Percentiles rank a stretch among this genome's conserved stretches.
phyloP scores from a whole-genome alignment of 768 basidiomycete species.

The Boletus vermiculosoides region DNA sequence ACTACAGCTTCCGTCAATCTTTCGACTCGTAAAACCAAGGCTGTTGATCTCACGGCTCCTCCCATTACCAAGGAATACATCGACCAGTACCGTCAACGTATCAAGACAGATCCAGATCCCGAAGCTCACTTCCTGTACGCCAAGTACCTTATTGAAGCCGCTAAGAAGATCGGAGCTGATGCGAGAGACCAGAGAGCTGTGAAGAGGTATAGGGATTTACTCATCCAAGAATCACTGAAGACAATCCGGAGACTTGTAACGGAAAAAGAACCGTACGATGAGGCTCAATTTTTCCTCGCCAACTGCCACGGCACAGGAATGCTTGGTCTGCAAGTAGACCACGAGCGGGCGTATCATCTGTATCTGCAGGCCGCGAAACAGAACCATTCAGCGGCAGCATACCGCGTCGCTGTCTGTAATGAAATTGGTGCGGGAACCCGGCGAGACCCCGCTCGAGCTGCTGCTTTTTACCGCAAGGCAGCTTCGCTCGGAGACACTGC shows the following conservation, averaged over 20 bases:
- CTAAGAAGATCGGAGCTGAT: slow-evolving; percentile 79
- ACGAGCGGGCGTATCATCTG: slow-evolving; percentile 95
- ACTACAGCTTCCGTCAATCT: slow-evolving; percentile 56
- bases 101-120: slow-evolving; percentile 97
- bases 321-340: slow-evolving; percentile 94
- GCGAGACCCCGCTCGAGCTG: slow-evolving; percentile 82
- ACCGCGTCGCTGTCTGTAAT: slow-evolving; percentile 97
- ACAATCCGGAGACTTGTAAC: slow-evolving; percentile 91
- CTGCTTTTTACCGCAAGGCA: slow-evolving; percentile 95
- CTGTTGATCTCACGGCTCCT: slow-evolving; percentile 76
- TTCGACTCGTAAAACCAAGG: slow-evolving; percentile 70
- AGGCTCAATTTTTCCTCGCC: slow-evolving; percentile 98
- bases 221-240: slow-evolving; percentile 88
- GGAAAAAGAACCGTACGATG: slow-evolving; percentile 87
- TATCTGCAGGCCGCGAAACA: slow-evolving; percentile 97
- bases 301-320: slow-evolving; percentile 96
- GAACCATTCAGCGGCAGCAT: slow-evolving; percentile 92
- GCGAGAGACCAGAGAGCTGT: slow-evolving; percentile 79
- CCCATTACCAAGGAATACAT: slow-evolving; percentile 96
- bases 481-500: slow-evolving; percentile 95
- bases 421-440: slow-evolving; percentile 97
- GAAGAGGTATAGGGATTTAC: slow-evolving; percentile 85
- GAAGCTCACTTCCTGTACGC: slow-evolving; percentile 97
- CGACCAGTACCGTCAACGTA: slow-evolving; percentile 94
- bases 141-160: slow-evolving; percentile 99